Percentiles rank a stretch among this genome's conserved stretches.
These are phyloP conservation scores for Basidiobolus meristosporus DNA, from an alignment of 371 early-diverging fungal genomes.

Conservation along the genomic window DNA sequence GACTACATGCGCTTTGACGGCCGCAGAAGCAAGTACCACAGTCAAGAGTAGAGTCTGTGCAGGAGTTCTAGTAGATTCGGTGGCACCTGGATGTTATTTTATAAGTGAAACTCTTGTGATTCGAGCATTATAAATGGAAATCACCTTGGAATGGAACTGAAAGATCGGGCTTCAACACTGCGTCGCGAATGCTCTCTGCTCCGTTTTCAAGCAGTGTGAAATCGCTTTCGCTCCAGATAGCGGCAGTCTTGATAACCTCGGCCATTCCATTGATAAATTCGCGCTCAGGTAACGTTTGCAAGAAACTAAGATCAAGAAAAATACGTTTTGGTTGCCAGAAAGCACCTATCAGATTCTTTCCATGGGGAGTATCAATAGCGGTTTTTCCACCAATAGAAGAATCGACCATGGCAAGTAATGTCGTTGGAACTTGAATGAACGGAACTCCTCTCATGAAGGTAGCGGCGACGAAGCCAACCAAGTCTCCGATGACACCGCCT, in stretches of 20 bases:
- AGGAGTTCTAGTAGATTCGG: constrained; percentile 33
- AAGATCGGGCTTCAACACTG: constrained; percentile 29
- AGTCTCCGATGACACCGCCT: constrained; percentile 94
- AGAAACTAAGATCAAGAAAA: constrained; percentile 73
- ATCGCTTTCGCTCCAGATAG: constrained; percentile 75
- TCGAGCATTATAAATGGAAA: not conserved
- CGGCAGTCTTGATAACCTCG: constrained; percentile 94
- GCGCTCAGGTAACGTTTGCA: constrained; percentile 75
- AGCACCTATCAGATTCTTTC: constrained; percentile 91
- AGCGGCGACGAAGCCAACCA: constrained; percentile 88
- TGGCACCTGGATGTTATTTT: constrained; percentile 18
- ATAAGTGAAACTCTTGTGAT: not conserved
- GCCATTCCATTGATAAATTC: constrained; percentile 96
- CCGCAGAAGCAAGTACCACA: constrained; percentile 72
- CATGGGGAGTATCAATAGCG: constrained; percentile 85
- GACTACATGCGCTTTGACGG: constrained; percentile 88
- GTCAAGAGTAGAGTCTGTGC: constrained; percentile 48
- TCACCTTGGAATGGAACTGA: constrained; percentile 22
- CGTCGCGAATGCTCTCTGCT: constrained; percentile 52
- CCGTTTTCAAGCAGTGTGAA: constrained; percentile 76
- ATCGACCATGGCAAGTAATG: constrained; percentile 94
- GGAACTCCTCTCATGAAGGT: constrained; percentile 96
- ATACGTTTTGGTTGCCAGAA: constrained; percentile 93
- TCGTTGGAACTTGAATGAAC: constrained; percentile 86
- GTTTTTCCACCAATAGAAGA: constrained; percentile 96